Evolutionary conservation across 1,284 basidiomycete genomes (phyloP), one percentile per base, ranked within the genome.

Genomic region (Laetiporus sulphureus): DNA sequence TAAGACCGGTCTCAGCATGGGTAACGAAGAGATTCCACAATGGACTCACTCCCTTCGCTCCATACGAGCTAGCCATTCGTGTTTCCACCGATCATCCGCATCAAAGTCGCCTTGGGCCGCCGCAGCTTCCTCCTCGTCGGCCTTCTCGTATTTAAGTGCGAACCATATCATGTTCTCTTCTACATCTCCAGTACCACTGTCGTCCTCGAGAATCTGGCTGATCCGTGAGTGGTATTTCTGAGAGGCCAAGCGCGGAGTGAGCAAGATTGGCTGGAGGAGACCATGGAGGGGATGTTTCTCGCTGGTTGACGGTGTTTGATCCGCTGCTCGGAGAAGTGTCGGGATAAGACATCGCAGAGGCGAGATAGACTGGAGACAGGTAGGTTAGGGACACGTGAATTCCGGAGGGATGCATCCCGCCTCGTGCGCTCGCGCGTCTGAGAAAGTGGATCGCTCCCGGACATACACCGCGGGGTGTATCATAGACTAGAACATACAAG

Each of bases 101-200:
- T 52, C 53, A 20, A 21, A 25, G 13, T 31, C 24, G 22, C 18
- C 16, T n/a, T 23, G 5, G 12, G 27, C 21, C 57, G 64, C 41
- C 56, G 53, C 36, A 25, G 45, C 53, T 34, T 57, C 49, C n/a
- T 47, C 48, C 10, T 45, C 42, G 19, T 63, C 63, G 18, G 58
- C 59, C 55, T 72, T 76, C 57, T 83, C 83, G 55, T 80, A 69
- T 32, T 68, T 68, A 20, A 79, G 60, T 0, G 75, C 71, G 47
- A 73, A 85, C 79, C 79, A 84, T 80, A 87, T 81, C 69, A 83
- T 77, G 3, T 67, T 69, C 44, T 82, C 79, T 49, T 87, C 83
- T 29, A 72, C 61, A 45, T 79, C 80, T 1, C 72, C 77, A 5
- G 67, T 69, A 2, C 75, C 79, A 13, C 74, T 75, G 3, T 72